Evolutionary conservation across 768 basidiomycete genomes (phyloP), one percentile per base, ranked within the genome.

Genomic region (Astraeus odoratus): DNA sequence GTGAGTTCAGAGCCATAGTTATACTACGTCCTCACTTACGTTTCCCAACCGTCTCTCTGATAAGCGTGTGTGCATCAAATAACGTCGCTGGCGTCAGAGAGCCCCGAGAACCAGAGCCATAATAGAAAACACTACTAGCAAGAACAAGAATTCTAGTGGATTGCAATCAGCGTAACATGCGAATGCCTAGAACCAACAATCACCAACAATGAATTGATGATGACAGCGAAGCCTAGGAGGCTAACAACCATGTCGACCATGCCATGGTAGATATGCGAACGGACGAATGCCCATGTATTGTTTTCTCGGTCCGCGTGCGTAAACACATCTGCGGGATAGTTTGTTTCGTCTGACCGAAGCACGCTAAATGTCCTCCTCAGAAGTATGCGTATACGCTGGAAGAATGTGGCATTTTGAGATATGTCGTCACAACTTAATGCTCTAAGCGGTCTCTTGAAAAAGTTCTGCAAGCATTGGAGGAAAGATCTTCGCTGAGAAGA

Each of bases 121-220:
- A 78, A 64, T 76, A 89, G 67, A 91, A 95, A 5, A 90, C 88
- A 10, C 89, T 82, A 25, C 81, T 73, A 1, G 88, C 86, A 33
- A 95, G 68, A 31, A 92, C 83, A 30, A 94, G 69, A 49, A 95
- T 92, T 49, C 86, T 88, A 34, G 3, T 10, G 12, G 26, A 27
- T 1, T 29, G 19, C 35, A 20, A 29, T 55, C 47, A 42, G 53
- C 26, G 7, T 6, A 26, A 41, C 16, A 15, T 19, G 0, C 7
- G 33, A 12, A 10, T 41, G 33, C 8, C 10, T 7, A 8, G 24
- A 27, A 43, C 25, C 5, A 34, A 22, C 19, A 36, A 26, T n/a
- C n/a, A 66, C 79, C 45, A 52, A 85, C 86, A 86, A 59, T 6
- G 89, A 78, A 62, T 97, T 97, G 61, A 95, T 92, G 22, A 89